Evolutionary conservation across 257 asterid species (phyloP), one percentile per base, ranked within the genome.

Genomic region (Ligustrum vulgare): DNA sequence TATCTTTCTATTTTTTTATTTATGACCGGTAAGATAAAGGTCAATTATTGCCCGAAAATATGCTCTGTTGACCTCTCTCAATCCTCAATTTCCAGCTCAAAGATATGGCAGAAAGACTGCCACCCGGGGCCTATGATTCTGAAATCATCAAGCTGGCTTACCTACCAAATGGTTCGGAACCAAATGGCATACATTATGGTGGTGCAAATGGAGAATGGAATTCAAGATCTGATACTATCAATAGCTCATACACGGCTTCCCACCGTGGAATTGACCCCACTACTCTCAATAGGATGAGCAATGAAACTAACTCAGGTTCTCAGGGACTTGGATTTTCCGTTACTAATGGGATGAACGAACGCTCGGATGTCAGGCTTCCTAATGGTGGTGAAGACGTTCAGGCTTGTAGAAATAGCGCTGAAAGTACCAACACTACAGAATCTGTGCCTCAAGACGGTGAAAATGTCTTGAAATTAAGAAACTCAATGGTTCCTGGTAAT

Each of bases 21-120:
- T 34, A 41, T 73, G 8, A 65, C 20, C 47, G 0, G 33, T 49
- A 31, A 13, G 45, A 33, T 16, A 20, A 36, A 32, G 34, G 51
- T 20, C 45, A 28, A 36, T 47, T 25, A 32, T 64, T 64, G 71
- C 70, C 39, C 36, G 37, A 23, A 72, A 34, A 18, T 37, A 32
- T 76, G 67, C 20, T 36, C 68, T 33, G 20, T 45, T 70, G 31
- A 76, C 28, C 3, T 49, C 28, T 39, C 15, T 76, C 32, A 31
- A 62, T 70, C 43, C 62, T 77, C 34, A 43, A 37, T 35, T 80
- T 74, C 75, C 89, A 94, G 99, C 93, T 94, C 75, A 94, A 92
- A 84, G 96, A 94, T 76, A 91, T 94, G 95, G 98, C 98, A 0
- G 96, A 88, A 85, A 87, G 91, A 71, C 82, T 94, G 81, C 98